Evolutionary conservation across 2,329 filamentous ascomycete genomes (phyloP).

Genomic region (Colletotrichum sp.): DNA sequence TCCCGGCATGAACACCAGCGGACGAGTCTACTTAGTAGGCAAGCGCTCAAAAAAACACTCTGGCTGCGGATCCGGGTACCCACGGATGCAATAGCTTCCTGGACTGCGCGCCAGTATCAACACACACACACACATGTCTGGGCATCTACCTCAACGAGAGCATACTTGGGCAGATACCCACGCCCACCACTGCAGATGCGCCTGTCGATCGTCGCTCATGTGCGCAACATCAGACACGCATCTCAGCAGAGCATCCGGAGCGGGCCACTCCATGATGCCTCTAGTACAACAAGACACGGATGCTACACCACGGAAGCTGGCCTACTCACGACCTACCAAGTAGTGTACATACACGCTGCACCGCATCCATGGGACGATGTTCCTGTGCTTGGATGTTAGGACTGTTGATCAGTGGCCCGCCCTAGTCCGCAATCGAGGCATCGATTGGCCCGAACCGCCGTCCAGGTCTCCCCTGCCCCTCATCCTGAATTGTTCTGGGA

Average conservation of each 20-base stretch:
- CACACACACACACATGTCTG: neutral
- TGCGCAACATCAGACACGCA: neutral
- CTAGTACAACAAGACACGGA: neutral
- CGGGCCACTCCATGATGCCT: neutral
- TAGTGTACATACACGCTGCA: neutral
- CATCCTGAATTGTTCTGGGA: neutral
- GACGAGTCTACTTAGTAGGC: neutral
- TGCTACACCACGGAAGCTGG: neutral
- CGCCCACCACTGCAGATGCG: neutral
- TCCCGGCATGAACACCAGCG: neutral
- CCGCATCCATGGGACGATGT: slow-evolving; percentile 15
- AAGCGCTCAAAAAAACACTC: neutral
- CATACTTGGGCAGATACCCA: neutral
- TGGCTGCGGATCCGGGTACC: neutral
- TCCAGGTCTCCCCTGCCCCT: neutral
- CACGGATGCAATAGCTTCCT: neutral
- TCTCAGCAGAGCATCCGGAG: neutral
- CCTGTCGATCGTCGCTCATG: neutral
- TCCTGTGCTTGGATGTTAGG: slow-evolving; percentile 6
- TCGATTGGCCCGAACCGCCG: slow-evolving; percentile 10
- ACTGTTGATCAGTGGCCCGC: neutral
- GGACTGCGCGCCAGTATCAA: neutral
- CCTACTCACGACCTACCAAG: neutral
- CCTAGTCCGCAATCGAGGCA: neutral
- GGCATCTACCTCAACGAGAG: neutral